phyloP scores from a whole-genome alignment of 805 yeast species.

The Scheffersomyces ergatensis region DNA sequence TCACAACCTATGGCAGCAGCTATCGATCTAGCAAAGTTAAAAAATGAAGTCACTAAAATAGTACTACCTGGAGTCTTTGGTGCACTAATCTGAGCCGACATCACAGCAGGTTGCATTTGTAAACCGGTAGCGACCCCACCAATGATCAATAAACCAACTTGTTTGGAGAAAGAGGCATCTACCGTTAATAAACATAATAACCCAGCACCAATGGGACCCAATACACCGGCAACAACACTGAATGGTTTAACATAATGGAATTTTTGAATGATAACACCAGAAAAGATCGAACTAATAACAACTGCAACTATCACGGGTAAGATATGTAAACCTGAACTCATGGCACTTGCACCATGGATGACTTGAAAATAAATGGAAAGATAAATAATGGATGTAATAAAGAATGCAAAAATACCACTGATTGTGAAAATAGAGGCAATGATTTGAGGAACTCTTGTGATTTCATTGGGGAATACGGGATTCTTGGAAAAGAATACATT shows the following conservation, averaged over 20 bases:
- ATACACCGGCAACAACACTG: constrained; percentile 24
- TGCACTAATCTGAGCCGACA: constrained; percentile 35
- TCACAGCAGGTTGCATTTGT: constrained; percentile 31
- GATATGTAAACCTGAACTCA: constrained; percentile 35
- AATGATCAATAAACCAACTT: constrained; percentile 32
- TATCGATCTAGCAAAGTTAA: constrained; percentile 27
- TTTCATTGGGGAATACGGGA: constrained; percentile 46
- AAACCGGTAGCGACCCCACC: constrained; percentile 35
- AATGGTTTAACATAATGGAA: constrained; percentile 29
- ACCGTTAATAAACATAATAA: constrained; percentile 22
- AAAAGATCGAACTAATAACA: constrained; percentile 25
- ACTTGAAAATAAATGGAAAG: constrained; percentile 40
- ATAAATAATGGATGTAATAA: constrained; percentile 34
- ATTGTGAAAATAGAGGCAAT: constrained; percentile 35
- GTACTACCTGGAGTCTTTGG: constrained; percentile 36
- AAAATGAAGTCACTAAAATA: constrained; percentile 30
- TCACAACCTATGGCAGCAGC: constrained; percentile 32
- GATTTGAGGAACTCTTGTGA: constrained; percentile 36
- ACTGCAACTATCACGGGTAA: constrained; percentile 35
- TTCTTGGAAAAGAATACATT: constrained; percentile 38
- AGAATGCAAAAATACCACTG: constrained; percentile 34
- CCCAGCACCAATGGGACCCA: constrained; percentile 35
- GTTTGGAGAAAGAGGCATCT: constrained; percentile 16
- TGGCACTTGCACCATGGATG: constrained; percentile 27
- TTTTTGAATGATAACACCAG: constrained; percentile 27